Conservation (phyloP, 495 filamentous ascomycete species). For the Hypoxylon rickii region DNA sequence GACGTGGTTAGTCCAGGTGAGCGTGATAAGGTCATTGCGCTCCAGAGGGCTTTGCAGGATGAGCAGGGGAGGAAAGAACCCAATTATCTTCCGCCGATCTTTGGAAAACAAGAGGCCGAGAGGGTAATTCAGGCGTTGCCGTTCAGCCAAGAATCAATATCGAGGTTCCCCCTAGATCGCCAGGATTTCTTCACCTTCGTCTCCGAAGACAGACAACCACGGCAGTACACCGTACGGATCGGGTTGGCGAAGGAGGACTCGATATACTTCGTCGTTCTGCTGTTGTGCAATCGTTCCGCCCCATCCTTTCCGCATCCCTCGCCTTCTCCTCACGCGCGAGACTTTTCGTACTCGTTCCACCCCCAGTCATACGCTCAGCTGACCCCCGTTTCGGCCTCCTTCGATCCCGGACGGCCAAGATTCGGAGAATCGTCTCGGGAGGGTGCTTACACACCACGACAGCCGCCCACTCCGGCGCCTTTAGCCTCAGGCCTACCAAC, state of each 20-base stretch:
- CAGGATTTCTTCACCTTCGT: slow-evolving; percentile 56
- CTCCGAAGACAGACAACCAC: slow-evolving; percentile 49
- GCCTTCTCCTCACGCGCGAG: slow-evolving; percentile 53
- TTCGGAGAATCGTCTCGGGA: slow-evolving; percentile 44
- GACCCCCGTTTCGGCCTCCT: slow-evolving; percentile 49
- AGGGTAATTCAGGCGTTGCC: slow-evolving; percentile 53
- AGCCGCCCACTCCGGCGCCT: slow-evolving; percentile 39
- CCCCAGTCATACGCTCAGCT: slow-evolving; percentile 46
- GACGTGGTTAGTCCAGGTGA: slow-evolving; percentile 55
- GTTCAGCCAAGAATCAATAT: slow-evolving; percentile 52
- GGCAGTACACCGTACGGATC: slow-evolving; percentile 48
- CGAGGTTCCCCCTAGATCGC: slow-evolving; percentile 49
- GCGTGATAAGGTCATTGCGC: slow-evolving; percentile 52
- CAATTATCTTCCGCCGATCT: slow-evolving; percentile 60
- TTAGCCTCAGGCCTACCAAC: slow-evolving; percentile 36
- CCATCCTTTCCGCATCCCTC: slow-evolving; percentile 48
- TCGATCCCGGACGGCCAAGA: slow-evolving; percentile 46
- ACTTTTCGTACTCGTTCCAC: slow-evolving; percentile 52
- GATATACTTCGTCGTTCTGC: slow-evolving; percentile 57
- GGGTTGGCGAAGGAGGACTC: slow-evolving; percentile 57
- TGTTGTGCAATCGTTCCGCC: slow-evolving; percentile 40
- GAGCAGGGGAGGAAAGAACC: slow-evolving; percentile 57
- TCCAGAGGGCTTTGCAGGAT: slow-evolving; percentile 52
- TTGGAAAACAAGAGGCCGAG: slow-evolving; percentile 51
- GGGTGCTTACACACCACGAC: slow-evolving; percentile 36